These are phyloP conservation scores for Leccinum holopus DNA, from an alignment of 1,284 basidiomycete genomes.

Conservation along the genomic window DNA sequence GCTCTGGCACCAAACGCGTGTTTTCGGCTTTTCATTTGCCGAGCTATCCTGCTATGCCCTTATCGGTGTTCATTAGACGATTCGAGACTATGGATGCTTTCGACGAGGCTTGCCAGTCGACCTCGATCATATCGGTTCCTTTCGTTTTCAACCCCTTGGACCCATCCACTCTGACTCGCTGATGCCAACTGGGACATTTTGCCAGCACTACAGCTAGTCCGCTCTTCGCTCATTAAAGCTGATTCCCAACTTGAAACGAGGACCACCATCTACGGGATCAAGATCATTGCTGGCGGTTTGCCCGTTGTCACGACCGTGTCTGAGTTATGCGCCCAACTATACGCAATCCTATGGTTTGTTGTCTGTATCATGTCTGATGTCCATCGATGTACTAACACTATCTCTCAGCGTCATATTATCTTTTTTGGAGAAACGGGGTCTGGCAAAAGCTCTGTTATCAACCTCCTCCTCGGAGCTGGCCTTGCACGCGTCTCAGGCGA, in stretches of 20 bases:
- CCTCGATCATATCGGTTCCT: not conserved
- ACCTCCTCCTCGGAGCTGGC: constrained; percentile 17
- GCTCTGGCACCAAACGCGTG: not conserved
- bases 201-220: not conserved
- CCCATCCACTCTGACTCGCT: not conserved
- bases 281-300: not conserved
- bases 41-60: not conserved
- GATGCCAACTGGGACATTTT: not conserved
- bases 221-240: not conserved
- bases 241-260: not conserved
- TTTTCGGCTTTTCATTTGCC: constrained; percentile 8
- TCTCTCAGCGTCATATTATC: constrained; percentile 18
- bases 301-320: not conserved
- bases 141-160: not conserved
- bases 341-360: constrained; percentile 19
- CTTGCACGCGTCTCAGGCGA: constrained; percentile 21
- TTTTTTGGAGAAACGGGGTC: constrained; percentile 31
- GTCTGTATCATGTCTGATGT: not conserved
- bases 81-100: not conserved
- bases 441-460: constrained; percentile 34
- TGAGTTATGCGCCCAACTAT: not conserved
- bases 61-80: constrained; percentile 5
- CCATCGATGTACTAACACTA: constrained; percentile 1
- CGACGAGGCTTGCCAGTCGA: constrained; percentile 1
- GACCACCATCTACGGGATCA: not conserved